Conservation (phyloP, 129 eudicot genomes). For the Helichrysum umbraculigerum region DNA sequence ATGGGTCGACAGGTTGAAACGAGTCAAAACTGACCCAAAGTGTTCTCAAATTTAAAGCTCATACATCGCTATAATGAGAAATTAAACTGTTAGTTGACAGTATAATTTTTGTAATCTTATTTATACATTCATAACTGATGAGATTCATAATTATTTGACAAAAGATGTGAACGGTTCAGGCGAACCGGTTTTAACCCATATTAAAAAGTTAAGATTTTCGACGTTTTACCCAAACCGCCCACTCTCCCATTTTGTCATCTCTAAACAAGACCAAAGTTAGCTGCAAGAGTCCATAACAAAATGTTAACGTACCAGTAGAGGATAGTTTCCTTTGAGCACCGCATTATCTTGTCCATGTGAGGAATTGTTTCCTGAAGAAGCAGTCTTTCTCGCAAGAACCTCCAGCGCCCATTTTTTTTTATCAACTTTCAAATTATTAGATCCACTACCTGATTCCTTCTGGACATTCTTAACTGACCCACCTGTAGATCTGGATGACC, state of each 20-base stretch:
- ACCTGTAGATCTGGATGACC: slow-evolving; percentile 35
- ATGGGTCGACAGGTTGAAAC: background rate
- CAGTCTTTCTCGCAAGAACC: slow-evolving; percentile 86
- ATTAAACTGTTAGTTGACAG: background rate
- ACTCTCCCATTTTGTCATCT: slow-evolving; percentile 7
- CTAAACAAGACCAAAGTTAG: slow-evolving; percentile 4
- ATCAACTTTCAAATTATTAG: slow-evolving; percentile 46
- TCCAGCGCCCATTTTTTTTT: slow-evolving; percentile 91
- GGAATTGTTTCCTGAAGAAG: slow-evolving; percentile 50
- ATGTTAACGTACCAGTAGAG: slow-evolving; percentile 61
- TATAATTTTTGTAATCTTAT: background rate
- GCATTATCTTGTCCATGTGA: slow-evolving; percentile 54
- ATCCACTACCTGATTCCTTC: slow-evolving; percentile 44
- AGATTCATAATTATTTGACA: background rate
- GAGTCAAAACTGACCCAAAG: background rate
- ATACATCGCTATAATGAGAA: background rate
- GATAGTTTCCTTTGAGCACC: slow-evolving; percentile 68
- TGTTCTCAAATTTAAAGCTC: background rate
- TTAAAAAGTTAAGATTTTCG: background rate
- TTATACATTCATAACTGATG: background rate
- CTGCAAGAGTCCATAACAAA: slow-evolving; percentile 21
- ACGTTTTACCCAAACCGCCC: slow-evolving; percentile 6
- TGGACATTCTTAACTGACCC: slow-evolving; percentile 35
- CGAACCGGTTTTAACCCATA: background rate
- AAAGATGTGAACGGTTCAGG: background rate